A percentile compares a stretch with the other conserved stretches of the same genome.
These are phyloP conservation scores for Trichophyton equinum DNA, from an alignment of 2,329 filamentous ascomycete species.

Conservation along the genomic window DNA sequence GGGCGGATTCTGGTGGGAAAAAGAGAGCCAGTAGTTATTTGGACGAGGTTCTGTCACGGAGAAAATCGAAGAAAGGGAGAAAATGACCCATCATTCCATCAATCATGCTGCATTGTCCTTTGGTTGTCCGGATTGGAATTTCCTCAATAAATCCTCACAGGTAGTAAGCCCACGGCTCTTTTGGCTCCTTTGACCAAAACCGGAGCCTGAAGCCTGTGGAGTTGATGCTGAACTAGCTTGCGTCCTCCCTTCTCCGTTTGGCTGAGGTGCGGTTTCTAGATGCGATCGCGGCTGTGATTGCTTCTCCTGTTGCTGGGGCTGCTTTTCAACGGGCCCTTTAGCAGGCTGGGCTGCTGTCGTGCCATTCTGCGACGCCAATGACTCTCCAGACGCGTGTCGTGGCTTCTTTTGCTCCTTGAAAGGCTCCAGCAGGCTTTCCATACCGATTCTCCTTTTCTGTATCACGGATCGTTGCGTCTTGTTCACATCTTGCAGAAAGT, in stretches of 20 bases:
- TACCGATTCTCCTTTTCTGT: background rate
- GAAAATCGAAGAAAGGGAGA: constrained; percentile 39
- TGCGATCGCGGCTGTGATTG: background rate
- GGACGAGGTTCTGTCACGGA: constrained; percentile 39
- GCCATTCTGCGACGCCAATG: background rate
- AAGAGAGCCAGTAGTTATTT: constrained; percentile 31
- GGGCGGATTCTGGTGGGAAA: background rate
- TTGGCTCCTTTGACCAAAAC: too few relatives aligned
- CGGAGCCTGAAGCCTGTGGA: background rate
- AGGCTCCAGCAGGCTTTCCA: background rate
- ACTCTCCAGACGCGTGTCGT: background rate
- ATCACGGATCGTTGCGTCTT: background rate
- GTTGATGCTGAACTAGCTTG: background rate
- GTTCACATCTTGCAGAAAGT: constrained; percentile 4
- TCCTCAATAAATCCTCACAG: background rate
- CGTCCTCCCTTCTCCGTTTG: background rate
- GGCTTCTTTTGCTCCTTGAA: background rate
- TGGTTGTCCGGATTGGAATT: background rate
- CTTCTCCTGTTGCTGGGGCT: background rate
- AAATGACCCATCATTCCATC: background rate
- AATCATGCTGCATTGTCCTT: background rate
- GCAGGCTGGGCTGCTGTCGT: background rate
- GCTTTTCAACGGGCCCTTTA: background rate
- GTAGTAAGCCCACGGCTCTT: background rate
- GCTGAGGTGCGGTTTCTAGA: background rate